Conservation (phyloP, 805 yeast species). For the Dipodascus albidus region DNA sequence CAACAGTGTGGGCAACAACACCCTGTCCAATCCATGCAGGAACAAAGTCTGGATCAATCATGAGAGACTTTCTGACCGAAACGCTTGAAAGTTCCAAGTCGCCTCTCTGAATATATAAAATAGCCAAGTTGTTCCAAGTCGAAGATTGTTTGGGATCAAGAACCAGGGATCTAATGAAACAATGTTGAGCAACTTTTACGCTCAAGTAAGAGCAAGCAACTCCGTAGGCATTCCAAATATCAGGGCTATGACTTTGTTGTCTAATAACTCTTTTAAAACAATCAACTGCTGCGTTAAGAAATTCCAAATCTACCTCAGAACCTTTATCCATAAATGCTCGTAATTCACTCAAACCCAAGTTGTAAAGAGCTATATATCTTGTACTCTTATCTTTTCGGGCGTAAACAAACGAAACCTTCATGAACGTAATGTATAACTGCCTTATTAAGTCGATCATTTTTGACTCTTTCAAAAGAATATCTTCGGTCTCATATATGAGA, state of each 20-base stretch:
- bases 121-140: slow-evolving; percentile 76
- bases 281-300: slow-evolving; percentile 42
- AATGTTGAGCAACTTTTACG: slow-evolving; percentile 79
- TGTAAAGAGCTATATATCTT: slow-evolving; percentile 34
- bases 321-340: slow-evolving; percentile 30
- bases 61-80: slow-evolving; percentile 62
- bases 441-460: not conserved
- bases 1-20: slow-evolving; percentile 29
- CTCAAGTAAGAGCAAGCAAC: slow-evolving; percentile 53
- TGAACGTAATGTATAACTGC: not conserved
- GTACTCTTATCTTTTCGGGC: not conserved
- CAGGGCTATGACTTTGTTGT: slow-evolving; percentile 56
- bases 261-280: slow-evolving; percentile 57
- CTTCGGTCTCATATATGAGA: slow-evolving; percentile 12
- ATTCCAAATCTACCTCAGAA: slow-evolving; percentile 17
- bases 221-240: slow-evolving; percentile 78
- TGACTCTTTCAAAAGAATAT: not conserved
- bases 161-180: slow-evolving; percentile 72
- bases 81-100: slow-evolving; percentile 66
- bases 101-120: slow-evolving; percentile 54
- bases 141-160: slow-evolving; percentile 55
- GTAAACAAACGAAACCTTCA: not conserved
- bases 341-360: slow-evolving; percentile 58
- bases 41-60: slow-evolving; percentile 66
- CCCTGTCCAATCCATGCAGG: slow-evolving; percentile 86